Evolutionary conservation across 2,329 filamentous ascomycete species (phyloP), one percentile per base, ranked within the genome.

Genomic region (Aspergillus chevalieri): DNA sequence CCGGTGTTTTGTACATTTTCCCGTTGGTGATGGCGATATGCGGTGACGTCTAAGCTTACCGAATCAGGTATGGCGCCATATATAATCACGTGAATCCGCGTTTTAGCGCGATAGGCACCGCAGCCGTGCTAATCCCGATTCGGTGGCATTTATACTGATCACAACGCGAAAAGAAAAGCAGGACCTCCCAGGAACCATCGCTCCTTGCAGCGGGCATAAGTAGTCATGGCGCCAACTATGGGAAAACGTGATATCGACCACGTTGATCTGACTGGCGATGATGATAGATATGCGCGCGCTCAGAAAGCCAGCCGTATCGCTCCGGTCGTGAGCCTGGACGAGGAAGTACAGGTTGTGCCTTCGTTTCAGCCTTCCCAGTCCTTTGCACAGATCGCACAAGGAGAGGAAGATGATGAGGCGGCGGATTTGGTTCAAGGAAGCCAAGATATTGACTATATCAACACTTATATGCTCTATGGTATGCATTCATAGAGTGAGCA

Each of bases 381-480:
- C 9, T 30, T 30, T 5, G 10, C 26, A 30, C 26, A 30, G 26
- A 5, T 57, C 5, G 67, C 10, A 41, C 15, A 41, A 3, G 15
- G 69, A 24, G 68, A 69, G 19, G 67, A 71, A 5, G 70, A 73
- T 44, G 63, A 57, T n/a, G 56, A 58, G 33, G 69, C 69, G 19
- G 52, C 59, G 3, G 58, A 64, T 38, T 24, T 70, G 19, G 48
- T 70, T 12, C 62, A 65, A 38, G 57, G 58, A 10, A 66, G 55
- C 36, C 67, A 71, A 48, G 65, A 60, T 19, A 48, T 48, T 6
- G 67, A 72, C 52, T 70, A 73, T 45, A 53, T 64, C 46, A 58
- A 60, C 3, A 64, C 54, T 21, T 69, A 60, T 43, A 59, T 69
- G 39, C 65, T 70, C 17, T 74, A 74, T 51, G 71, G 73, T 61